Base-by-base conservation (phyloP, 2,329 filamentous ascomycete species). In the Xylaria sp. region DNA sequence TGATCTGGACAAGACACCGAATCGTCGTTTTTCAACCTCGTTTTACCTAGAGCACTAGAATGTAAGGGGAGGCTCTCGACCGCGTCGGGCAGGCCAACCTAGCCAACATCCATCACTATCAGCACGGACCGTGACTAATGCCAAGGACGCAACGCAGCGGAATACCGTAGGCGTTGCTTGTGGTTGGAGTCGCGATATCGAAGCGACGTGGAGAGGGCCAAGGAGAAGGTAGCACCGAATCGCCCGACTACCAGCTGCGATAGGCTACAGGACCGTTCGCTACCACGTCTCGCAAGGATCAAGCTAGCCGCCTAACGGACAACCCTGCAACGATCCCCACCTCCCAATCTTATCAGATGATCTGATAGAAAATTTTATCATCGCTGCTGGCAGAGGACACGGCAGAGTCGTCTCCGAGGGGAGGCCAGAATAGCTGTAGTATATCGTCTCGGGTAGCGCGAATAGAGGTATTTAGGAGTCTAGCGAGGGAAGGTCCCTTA, bases 261-360 rank as follows among this genome's bases (percentile, higher is more conserved):
- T 60, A 54, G 57, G 52, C 11, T 40, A n/a, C 40, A 39, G 38
- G 34, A 8, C 8, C 34, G 21, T 13, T 40, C 39, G 22, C 41
- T 49, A 43, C 47, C 43, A 40, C 45, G 41, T 39, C 18, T 16
- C 24, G 38, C 49, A 55, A 24, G 52, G 56, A 46, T 51, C 34
- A 34, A 17, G 26, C 40, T 34, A 26, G 44, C 41, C 34, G 17
- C 39, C 47, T 46, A 21, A 39, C 21, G 16, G 5, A 41, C 20
- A 38, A n/a, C 51, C 37, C 21, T 42, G 41, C 19, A 24, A 16
- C 16, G 21, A 42, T 20, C 63, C 63, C 57, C 56, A 40, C 40
- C 48, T 46, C 44, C 21, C 41, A 49, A 58, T 61, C 55, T 59
- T 57, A 62, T 62, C 62, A 56, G 62, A 63, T 62, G 13, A 63